phyloP scores from a whole-genome alignment of 208 protist genomes.

The Novymonas esmeraldas region DNA sequence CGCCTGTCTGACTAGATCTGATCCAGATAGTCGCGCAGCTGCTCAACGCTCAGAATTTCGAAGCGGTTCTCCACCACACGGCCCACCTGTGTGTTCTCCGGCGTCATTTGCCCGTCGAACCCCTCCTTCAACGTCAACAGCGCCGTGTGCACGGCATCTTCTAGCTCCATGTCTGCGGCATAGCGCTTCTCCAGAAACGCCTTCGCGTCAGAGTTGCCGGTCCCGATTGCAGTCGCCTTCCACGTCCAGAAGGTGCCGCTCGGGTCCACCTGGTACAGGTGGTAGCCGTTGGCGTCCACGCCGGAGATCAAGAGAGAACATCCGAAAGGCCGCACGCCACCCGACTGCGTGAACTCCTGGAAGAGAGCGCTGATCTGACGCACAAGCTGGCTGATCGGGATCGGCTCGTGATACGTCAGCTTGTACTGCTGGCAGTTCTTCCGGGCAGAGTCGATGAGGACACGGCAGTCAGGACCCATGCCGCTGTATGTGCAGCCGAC shows the following conservation, averaged over 20 bases:
- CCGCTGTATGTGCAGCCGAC: slow-evolving; percentile 98
- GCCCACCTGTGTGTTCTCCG: slow-evolving; percentile 99
- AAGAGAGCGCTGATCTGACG: slow-evolving; percentile 97
- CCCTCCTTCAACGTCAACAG: slow-evolving; percentile 99
- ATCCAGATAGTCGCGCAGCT: slow-evolving; percentile 87
- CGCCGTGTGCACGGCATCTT: slow-evolving; percentile 99
- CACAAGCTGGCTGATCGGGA: slow-evolving; percentile 96
- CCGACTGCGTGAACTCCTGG: slow-evolving; percentile 99
- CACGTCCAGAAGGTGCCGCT: slow-evolving; percentile 99
- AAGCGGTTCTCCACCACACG: slow-evolving; percentile 91
- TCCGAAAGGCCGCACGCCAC: slow-evolving; percentile 99
- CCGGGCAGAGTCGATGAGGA: slow-evolving; percentile 96
- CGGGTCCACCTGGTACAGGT: slow-evolving; percentile 99
- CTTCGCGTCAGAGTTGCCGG: slow-evolving; percentile 97
- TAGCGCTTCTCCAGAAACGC: slow-evolving; percentile 99
- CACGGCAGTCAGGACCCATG: slow-evolving; percentile 98
- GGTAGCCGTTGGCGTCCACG: slow-evolving; percentile 94
- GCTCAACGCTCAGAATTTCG: slow-evolving; percentile 77
- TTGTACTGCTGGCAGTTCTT: slow-evolving; percentile 96
- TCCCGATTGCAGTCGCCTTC: slow-evolving; percentile 99
- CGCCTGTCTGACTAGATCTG: slow-evolving; percentile 82
- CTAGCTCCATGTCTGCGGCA: slow-evolving; percentile 98
- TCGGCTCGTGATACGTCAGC: slow-evolving; percentile 94
- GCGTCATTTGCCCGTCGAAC: slow-evolving; percentile 96
- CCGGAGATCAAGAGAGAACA: slow-evolving; percentile 99